Percentiles rank a stretch among this genome's conserved stretches.
These are phyloP conservation scores for Candida pseudoglaebosa DNA, from an alignment of 805 yeast species.

Conservation along the genomic window DNA sequence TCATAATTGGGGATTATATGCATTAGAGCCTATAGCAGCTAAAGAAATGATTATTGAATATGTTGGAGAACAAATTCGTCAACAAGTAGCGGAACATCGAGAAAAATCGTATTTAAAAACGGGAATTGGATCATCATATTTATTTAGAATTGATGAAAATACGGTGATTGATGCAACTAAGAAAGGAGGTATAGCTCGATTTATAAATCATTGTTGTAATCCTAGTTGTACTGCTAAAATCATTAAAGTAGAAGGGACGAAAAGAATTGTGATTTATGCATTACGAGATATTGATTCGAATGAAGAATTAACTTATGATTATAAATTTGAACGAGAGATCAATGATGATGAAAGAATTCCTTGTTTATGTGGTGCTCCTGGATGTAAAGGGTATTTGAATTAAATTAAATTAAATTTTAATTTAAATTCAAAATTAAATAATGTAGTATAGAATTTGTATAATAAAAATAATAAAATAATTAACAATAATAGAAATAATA, in stretches of 20 bases:
- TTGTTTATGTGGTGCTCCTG: conserved; percentile 93
- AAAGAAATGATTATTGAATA: conserved; percentile 97
- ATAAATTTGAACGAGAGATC: conserved; percentile 88
- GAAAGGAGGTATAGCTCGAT: conserved; percentile 94
- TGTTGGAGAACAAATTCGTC: conserved; percentile 92
- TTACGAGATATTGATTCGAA: conserved; percentile 80
- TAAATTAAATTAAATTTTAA: no score
- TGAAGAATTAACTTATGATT: conserved; percentile 93
- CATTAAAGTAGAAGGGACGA: conserved; percentile 89
- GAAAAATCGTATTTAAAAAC: conserved; percentile 81
- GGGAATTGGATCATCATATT: conserved; percentile 93
- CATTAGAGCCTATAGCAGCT: conserved; percentile 91
- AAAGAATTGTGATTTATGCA: conserved; percentile 93
- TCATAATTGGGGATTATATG: conserved; percentile 97
- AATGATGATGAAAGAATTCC: conserved; percentile 84
- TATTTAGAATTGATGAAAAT: conserved; percentile 88
- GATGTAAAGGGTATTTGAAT: conserved; percentile 89
- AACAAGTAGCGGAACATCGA: conserved; percentile 89
- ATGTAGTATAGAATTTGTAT: neutral
- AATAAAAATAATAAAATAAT: neutral
- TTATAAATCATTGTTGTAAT: conserved; percentile 94
- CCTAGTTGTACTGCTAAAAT: conserved; percentile 98
- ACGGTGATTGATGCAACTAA: conserved; percentile 97
- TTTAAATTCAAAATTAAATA: no score
- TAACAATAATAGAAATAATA: no score